These are phyloP conservation scores for Fusarium armeniacum DNA, from an alignment of 2,329 filamentous ascomycete genomes.

Conservation along the genomic window DNA sequence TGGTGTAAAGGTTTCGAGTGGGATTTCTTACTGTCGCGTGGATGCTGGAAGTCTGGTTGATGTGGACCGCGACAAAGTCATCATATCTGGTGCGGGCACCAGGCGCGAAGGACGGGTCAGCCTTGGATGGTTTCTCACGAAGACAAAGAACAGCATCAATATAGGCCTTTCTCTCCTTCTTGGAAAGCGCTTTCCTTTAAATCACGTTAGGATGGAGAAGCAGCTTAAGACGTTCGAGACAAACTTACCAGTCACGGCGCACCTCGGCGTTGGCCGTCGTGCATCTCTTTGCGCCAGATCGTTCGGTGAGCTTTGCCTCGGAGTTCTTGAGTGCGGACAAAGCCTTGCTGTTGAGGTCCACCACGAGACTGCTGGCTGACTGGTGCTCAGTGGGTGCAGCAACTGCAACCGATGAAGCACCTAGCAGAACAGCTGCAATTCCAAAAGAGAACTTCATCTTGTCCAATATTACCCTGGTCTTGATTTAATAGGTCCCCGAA, in stretches of 20 bases:
- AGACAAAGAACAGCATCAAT: constrained; percentile 18
- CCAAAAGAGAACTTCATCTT: constrained; percentile 4
- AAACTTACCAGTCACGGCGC: constrained; percentile 13
- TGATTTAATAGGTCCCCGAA: background rate
- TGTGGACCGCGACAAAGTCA: constrained; percentile 25
- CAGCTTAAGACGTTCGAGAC: fast-evolving
- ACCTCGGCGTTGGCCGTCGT: constrained; percentile 5
- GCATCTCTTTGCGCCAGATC: constrained; percentile 4
- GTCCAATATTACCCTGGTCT: fast-evolving
- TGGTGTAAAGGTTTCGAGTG: fast-evolving
- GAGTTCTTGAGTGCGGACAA: background rate
- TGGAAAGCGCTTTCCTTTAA: background rate
- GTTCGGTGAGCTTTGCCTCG: fast-evolving
- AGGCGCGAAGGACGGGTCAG: constrained; percentile 13
- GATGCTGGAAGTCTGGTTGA: constrained; percentile 15
- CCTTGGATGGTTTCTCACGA: constrained; percentile 19
- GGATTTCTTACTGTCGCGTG: constrained; percentile 4
- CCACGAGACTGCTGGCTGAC: constrained; percentile 1
- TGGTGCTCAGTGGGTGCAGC: constrained; percentile 10
- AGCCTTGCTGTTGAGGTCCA: constrained; percentile 15
- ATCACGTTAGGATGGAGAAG: background rate
- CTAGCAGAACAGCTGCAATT: background rate
- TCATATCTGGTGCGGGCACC: constrained; percentile 19
- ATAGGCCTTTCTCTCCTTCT: constrained; percentile 11
- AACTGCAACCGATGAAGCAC: constrained; percentile 3